Percentiles rank a stretch among this genome's conserved stretches.
Conservation (phyloP, 257 asterid genomes). For the Solanum dulcamara region DNA sequence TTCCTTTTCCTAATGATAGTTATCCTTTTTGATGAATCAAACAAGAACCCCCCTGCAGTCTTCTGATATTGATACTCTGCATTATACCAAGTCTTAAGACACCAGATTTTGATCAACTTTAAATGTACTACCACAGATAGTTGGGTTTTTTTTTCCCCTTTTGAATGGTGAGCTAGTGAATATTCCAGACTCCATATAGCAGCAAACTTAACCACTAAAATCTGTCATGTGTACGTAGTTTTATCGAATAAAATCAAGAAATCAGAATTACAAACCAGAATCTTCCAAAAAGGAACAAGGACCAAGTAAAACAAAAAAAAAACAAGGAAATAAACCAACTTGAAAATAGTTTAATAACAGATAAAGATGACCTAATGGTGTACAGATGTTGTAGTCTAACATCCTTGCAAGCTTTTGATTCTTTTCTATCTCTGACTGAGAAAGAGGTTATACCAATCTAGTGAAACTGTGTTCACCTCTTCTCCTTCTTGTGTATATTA, state of each 20-base stretch:
- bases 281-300: neutral
- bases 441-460: neutral
- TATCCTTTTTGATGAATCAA: neutral
- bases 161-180: neutral
- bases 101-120: neutral
- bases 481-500: neutral
- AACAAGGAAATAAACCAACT: neutral
- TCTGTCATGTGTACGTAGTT: neutral
- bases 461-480: neutral
- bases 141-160: neutral
- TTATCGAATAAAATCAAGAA: neutral
- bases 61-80: neutral
- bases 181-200: neutral
- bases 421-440: neutral
- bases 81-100: neutral
- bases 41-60: neutral
- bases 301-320: neutral
- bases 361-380: neutral
- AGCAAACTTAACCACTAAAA: neutral
- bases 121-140: neutral
- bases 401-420: neutral
- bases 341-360: neutral
- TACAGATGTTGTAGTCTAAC: neutral
- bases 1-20: neutral
- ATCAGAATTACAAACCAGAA: neutral